phyloP scores from a whole-genome alignment of 768 basidiomycete genomes.

The Neoboletus magnificus region DNA sequence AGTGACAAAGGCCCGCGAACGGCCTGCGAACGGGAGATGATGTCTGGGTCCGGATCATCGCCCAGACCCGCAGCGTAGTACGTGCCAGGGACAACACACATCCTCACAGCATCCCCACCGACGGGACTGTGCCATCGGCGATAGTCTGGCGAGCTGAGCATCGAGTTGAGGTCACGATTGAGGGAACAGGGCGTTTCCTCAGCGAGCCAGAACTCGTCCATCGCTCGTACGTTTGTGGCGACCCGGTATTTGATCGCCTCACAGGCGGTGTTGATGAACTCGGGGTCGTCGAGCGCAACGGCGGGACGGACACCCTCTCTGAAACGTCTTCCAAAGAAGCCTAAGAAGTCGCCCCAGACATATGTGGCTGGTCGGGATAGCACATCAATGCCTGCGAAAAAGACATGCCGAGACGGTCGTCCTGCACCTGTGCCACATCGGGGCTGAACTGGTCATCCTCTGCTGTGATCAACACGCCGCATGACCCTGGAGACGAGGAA shows the following conservation, averaged over 20 bases:
- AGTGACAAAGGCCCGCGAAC: constrained; percentile 43
- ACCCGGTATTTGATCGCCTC: constrained; percentile 51
- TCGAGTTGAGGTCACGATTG: constrained; percentile 48
- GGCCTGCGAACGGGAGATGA: not conserved
- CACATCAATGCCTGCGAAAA: constrained; percentile 42
- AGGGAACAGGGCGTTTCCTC: constrained; percentile 60
- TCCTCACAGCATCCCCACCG: constrained; percentile 39
- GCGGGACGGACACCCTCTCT: constrained; percentile 38
- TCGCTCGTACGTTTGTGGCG: constrained; percentile 30
- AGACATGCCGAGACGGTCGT: constrained; percentile 6
- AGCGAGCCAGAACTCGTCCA: constrained; percentile 59
- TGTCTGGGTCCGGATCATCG: constrained; percentile 26
- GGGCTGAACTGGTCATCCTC: constrained; percentile 50
- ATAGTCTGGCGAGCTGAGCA: constrained; percentile 41
- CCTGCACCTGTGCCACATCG: too few species aligned
- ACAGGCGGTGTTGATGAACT: constrained; percentile 47
- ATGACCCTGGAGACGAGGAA: constrained; percentile 45
- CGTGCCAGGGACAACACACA: constrained; percentile 46
- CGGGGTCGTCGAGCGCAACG: constrained; percentile 18
- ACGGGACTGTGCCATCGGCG: constrained; percentile 54
- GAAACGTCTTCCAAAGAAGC: constrained; percentile 46
- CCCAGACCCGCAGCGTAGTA: constrained; percentile 43
- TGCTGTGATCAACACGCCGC: constrained; percentile 37
- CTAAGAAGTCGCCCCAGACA: constrained; percentile 54
- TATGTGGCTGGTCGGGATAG: constrained; percentile 36